These are phyloP conservation scores for Moniliella sp. DNA, from an alignment of 1,284 basidiomycete genomes.

Conservation along the genomic window DNA sequence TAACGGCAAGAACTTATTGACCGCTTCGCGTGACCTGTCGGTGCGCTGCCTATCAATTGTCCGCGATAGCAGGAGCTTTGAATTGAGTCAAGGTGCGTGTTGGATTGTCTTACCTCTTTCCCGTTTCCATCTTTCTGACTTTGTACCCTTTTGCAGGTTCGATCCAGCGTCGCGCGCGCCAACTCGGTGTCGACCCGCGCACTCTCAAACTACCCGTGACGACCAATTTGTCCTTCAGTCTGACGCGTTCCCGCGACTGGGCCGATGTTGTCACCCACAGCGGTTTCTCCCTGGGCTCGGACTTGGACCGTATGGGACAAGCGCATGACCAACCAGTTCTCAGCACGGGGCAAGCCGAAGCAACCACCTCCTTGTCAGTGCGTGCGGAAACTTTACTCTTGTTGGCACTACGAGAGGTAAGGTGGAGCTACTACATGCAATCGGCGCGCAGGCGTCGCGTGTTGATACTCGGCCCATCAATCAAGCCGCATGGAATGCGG, in stretches of 20 bases:
- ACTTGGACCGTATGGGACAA: conserved; percentile 26
- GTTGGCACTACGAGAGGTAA: conserved; percentile 36
- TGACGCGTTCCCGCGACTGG: conserved; percentile 75
- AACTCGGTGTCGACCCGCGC: conserved; percentile 56
- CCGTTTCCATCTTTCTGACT: neutral
- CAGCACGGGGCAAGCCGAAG: too few species aligned
- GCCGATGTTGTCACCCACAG: conserved; percentile 87
- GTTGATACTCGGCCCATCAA: conserved; percentile 9
- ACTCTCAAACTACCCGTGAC: conserved; percentile 43
- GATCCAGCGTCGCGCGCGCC: conserved; percentile 51
- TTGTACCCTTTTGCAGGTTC: conserved; percentile 33
- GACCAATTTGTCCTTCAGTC: conserved; percentile 55
- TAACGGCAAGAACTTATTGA: conserved; percentile 74
- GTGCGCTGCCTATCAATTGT: conserved; percentile 77
- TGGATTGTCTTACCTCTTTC: conserved; percentile 1
- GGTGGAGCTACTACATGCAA: conserved; percentile 40
- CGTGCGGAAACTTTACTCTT: conserved; percentile 87
- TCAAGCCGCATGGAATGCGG: neutral
- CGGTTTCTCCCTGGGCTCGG: conserved; percentile 38
- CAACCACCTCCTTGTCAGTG: conserved; percentile 43
- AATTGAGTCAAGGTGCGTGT: conserved; percentile 64
- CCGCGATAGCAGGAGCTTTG: conserved; percentile 41
- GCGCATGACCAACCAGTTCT: conserved; percentile 9
- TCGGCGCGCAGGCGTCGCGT: conserved; percentile 61
- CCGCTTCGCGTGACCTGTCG: conserved; percentile 47